Percentiles rank a stretch among this genome's conserved stretches.
Conservation (phyloP, 345 rosid genomes). For the Noccaea bulbosa region DNA sequence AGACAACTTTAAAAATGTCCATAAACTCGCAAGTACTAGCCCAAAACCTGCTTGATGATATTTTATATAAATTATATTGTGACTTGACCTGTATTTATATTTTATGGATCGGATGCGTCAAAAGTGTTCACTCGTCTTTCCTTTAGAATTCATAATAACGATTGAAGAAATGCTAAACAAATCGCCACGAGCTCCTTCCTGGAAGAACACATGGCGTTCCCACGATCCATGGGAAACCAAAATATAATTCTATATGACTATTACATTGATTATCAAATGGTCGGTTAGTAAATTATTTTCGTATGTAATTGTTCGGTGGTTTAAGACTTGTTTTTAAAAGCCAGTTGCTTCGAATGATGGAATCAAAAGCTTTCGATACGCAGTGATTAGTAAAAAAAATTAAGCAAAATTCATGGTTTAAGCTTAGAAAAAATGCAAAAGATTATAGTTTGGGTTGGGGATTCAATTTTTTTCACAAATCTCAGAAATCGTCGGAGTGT, state of each 20-base stretch:
- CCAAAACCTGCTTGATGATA: no score
- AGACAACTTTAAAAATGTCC: no score
- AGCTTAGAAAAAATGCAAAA: neutral
- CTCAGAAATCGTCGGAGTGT: neutral
- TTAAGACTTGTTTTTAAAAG: neutral
- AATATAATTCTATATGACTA: neutral
- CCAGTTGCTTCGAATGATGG: neutral
- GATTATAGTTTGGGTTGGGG: neutral
- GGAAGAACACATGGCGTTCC: conserved; percentile 24
- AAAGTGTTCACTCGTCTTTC: no score
- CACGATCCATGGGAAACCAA: conserved; percentile 6
- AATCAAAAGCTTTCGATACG: neutral
- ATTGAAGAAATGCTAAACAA: neutral
- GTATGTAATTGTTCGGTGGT: neutral
- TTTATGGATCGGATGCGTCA: no score
- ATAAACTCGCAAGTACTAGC: no score
- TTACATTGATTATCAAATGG: conserved; percentile 1
- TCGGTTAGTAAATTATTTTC: neutral
- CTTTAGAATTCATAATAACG: no score
- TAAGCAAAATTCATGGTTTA: neutral
- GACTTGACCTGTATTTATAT: no score
- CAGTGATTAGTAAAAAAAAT: neutral
- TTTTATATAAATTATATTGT: no score
- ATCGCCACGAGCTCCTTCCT: conserved; percentile 7
- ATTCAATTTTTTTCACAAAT: neutral